Conservation (phyloP, 805 yeast genomes). For the Nakazawaea siamensis region DNA sequence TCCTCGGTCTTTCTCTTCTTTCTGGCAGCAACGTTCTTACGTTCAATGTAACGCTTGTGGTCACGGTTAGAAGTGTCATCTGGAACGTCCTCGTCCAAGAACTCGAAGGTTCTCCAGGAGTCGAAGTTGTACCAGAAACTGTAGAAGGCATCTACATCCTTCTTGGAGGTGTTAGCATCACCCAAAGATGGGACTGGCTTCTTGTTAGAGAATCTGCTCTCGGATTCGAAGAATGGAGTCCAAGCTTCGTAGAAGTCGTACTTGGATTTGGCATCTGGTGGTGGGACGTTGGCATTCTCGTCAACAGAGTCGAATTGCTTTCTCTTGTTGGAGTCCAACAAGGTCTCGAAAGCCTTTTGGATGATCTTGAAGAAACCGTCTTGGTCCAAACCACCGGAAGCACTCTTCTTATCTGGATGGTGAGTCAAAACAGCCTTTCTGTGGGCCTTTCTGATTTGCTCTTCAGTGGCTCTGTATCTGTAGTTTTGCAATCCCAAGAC, state of each 20-base stretch:
- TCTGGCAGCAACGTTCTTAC: slow-evolving; percentile 94
- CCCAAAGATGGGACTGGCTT: slow-evolving; percentile 88
- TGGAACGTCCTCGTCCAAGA: slow-evolving; percentile 97
- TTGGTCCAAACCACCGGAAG: slow-evolving; percentile 77
- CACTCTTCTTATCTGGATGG: slow-evolving; percentile 98
- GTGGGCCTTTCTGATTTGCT: slow-evolving; percentile 93
- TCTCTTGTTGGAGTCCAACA: slow-evolving; percentile 81
- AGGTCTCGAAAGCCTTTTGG: slow-evolving; percentile 90
- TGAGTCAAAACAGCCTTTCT: slow-evolving; percentile 93
- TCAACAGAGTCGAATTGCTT: slow-evolving; percentile 95
- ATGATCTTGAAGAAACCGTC: slow-evolving; percentile 97
- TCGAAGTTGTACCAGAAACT: slow-evolving; percentile 89
- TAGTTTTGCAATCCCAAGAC: slow-evolving; percentile 89
- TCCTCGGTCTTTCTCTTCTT: slow-evolving; percentile 97
- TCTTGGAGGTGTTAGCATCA: slow-evolving; percentile 53
- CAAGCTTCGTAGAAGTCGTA: slow-evolving; percentile 89
- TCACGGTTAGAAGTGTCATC: slow-evolving; percentile 99
- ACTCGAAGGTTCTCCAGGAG: slow-evolving; percentile 98
- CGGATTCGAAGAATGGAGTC: slow-evolving; percentile 86
- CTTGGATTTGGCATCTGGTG: slow-evolving; percentile 57
- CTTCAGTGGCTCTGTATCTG: slow-evolving; percentile 86
- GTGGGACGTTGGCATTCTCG: slow-evolving; percentile 72
- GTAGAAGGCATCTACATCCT: slow-evolving; percentile 82
- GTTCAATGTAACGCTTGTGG: slow-evolving; percentile 96
- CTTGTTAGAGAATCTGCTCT: slow-evolving; percentile 86